These are phyloP conservation scores for Colletotrichum godetiae DNA, from an alignment of 2,329 filamentous ascomycete genomes.

Conservation along the genomic window DNA sequence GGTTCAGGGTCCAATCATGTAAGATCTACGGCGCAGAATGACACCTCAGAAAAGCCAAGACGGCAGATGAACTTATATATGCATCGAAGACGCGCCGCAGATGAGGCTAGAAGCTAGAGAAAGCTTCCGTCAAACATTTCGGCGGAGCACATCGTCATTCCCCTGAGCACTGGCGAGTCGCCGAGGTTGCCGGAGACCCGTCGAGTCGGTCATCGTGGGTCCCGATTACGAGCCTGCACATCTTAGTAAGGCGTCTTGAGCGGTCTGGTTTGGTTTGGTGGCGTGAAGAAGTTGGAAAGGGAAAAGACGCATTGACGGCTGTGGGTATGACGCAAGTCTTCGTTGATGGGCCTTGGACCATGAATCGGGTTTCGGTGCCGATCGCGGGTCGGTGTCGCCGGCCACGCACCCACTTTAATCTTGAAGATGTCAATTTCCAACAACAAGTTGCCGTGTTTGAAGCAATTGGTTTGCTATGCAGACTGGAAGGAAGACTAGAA, in stretches of 20 bases:
- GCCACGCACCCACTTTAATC: neutral
- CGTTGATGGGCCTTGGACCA: neutral
- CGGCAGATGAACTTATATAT: neutral
- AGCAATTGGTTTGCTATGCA: too few relatives aligned
- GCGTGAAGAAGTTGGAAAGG: neutral
- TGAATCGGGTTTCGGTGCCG: slow-evolving; percentile 19
- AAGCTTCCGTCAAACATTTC: slow-evolving; percentile 1
- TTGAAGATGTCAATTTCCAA: neutral
- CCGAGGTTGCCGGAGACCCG: slow-evolving; percentile 5
- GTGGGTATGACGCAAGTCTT: slow-evolving; percentile 13
- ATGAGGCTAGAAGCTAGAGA: neutral
- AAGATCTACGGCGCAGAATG: neutral
- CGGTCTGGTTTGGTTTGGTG: slow-evolving; percentile 16
- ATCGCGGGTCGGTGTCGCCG: slow-evolving; percentile 24
- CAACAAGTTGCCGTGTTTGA: neutral
- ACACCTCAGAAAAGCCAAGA: neutral
- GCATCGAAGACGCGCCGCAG: neutral
- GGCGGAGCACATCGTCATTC: slow-evolving; percentile 11
- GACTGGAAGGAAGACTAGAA: neutral
- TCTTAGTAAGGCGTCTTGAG: neutral
- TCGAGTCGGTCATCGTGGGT: slow-evolving; percentile 14
- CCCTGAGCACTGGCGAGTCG: neutral
- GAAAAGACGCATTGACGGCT: neutral
- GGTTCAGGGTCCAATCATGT: neutral
- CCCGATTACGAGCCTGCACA: neutral